Base-by-base conservation (phyloP, 2,329 filamentous ascomycete species). In the Ascochyta pisi region DNA sequence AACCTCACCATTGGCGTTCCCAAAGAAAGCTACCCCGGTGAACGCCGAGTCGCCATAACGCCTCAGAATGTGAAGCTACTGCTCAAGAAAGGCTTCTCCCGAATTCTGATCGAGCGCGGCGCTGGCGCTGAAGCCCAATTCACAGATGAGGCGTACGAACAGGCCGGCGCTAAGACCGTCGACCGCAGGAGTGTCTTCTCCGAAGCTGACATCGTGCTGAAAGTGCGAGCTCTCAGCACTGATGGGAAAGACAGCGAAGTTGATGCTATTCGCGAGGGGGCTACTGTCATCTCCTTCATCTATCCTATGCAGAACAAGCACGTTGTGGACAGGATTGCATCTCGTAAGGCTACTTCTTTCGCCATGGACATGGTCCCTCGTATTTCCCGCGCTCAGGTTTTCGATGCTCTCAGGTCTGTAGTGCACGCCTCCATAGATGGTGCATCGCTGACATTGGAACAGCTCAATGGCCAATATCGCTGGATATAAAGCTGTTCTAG, bases 401-500 rank as follows among this genome's bases (percentile, higher is more conserved):
- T 96, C 67, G 92, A 96, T 76, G 92, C 91, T 0, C 81, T 96
- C 52, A 85, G 64, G 69, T 71, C 9, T 34, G 55, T 44, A 13
- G 7, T 19, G 7, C 12, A 22, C 6, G 27, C 2, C 1, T 16
- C 27, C 6, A 3, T 2, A 15, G 12, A 19, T 15, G 2, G 12
- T 23, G 37, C 6, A 31, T 22, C 4, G 33, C 63, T 69, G 42
- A 69, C 51, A 13, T 10, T 15, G n/a, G 3, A 5, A 16, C 50
- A 92, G 91, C 74, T 95, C 90, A 9, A 96, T 96, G 92, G 92
- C 92, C 57, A 96, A 96, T 67, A 96, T 96, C 77, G 91, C 92
- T 22, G 92, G 92, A 0, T 96, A 96, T 78, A 96, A 96, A 76
- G 92, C 92, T 37, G 91, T 96, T 1, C 80, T 96, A 39, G 92